Base-by-base conservation (phyloP, 768 basidiomycete species). In the Termitomyces titanicus region DNA sequence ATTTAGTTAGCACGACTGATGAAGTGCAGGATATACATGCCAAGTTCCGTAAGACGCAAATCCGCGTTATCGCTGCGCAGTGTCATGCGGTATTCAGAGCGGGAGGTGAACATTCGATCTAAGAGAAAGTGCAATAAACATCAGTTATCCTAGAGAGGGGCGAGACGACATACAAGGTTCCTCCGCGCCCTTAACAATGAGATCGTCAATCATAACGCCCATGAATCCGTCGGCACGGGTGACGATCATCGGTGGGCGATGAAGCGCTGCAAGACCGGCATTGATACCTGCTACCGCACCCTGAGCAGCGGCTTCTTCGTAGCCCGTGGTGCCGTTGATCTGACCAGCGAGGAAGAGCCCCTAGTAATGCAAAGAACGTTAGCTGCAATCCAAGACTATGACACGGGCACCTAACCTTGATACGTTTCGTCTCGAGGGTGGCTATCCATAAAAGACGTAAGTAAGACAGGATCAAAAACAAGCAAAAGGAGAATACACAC, bases 61-160 rank as follows among this genome's bases (percentile, higher is more conserved):
- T 96, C 94, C 3, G 94, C 94, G 59, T 96, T 96, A 69, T 96
- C 94, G 49, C 88, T 86, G 48, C 94, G 78, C 40, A 95, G 79
- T 0, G 86, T 86, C 83, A 96, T 86, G 22, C 94, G 84, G 66
- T 93, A 96, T 63, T 96, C 94, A 15, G 89, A 92, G 35, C 94
- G 79, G 15, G 89, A 89, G 0, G 94, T 95, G 68, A 96, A 95
- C 91, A 95, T 94, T 25, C 93, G 88, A 62, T 95, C 92, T 94
- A 63, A 40, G 3, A 46, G 40, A 27, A 33, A 20, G n/a, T 57
- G 18, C 64, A 40, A 37, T 59, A 5, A 25, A 18, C 11, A 24
- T 18, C 3, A 38, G 7, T 33, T 29, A 39, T 20, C n/a, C 15
- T 1, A 48, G 12, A n/a, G 7, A 20, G 5, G 29, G 34, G 17